phyloP scores from a whole-genome alignment of 306 rosid genomes.

The cucumber (Cucumis sativus) region DNA sequence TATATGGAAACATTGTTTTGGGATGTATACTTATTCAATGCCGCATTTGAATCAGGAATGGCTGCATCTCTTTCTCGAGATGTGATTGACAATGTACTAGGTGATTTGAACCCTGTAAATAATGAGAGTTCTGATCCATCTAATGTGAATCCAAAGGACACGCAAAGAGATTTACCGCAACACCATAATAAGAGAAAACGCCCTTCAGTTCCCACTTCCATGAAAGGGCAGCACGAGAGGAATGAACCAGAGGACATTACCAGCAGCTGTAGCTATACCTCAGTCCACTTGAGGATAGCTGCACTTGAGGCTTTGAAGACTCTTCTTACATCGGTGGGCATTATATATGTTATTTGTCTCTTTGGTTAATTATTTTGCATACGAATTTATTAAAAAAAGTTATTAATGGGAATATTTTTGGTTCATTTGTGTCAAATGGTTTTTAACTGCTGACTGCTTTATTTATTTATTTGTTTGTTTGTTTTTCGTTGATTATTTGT shows the following conservation, averaged over 20 bases:
- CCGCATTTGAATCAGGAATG: conserved; percentile 53
- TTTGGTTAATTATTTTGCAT: not conserved
- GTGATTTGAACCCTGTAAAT: conserved; percentile 48
- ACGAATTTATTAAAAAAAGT: not conserved
- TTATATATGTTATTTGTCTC: not conserved
- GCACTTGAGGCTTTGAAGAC: conserved; percentile 77
- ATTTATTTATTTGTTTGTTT: not conserved
- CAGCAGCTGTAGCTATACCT: conserved; percentile 19
- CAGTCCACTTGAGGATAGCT: conserved; percentile 60
- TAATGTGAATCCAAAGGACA: conserved; percentile 24
- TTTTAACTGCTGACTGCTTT: not conserved
- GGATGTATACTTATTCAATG: conserved; percentile 15
- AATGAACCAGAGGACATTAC: conserved; percentile 22
- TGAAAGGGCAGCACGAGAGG: conserved; percentile 25
- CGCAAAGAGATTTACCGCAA: conserved; percentile 19
- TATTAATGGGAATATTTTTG: not conserved
- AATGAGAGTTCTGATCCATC: conserved; percentile 20
- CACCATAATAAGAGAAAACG: conserved; percentile 57
- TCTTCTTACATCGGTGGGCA: conserved; percentile 62
- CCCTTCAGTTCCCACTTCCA: conserved; percentile 19
- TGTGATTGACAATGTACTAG: conserved; percentile 42
- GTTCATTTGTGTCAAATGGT: not conserved
- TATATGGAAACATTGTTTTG: not conserved
- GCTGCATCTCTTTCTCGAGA: conserved; percentile 51
- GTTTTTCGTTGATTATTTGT: not conserved